Evolutionary conservation across 2,329 filamentous ascomycete species (phyloP).

Genomic region (Fusarium robinianum): DNA sequence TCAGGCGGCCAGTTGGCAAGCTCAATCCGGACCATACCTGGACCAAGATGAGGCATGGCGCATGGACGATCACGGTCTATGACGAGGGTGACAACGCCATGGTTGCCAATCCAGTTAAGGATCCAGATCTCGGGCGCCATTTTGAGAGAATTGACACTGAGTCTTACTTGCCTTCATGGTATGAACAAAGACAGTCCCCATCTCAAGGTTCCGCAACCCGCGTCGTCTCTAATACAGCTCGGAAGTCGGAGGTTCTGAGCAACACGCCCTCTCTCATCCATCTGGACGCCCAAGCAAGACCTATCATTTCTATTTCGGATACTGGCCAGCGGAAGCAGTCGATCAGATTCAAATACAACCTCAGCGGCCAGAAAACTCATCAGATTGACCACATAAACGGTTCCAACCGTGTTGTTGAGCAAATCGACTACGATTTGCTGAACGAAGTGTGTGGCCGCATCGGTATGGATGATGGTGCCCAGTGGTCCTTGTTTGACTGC

Average conservation of each 20-base stretch:
- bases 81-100: background rate
- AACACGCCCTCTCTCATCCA: background rate
- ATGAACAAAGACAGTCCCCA: background rate
- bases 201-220: background rate
- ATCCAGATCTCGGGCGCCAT: background rate
- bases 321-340: background rate
- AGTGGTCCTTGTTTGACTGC: background rate
- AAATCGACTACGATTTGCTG: background rate
- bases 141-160: background rate
- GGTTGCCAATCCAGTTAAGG: background rate
- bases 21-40: background rate
- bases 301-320: background rate
- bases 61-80: background rate
- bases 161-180: background rate
- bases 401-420: background rate
- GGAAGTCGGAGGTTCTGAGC: background rate
- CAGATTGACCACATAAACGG: background rate
- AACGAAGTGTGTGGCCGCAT: background rate
- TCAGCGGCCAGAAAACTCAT: background rate
- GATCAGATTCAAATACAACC: background rate
- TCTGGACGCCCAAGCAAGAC: background rate
- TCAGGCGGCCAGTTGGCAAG: background rate
- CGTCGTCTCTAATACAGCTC: too few species aligned
- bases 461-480: background rate
- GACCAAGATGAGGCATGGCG: background rate